These are phyloP conservation scores for Puya raimondii DNA, from an alignment of 176 grass and related monocot species.

Conservation along the genomic window DNA sequence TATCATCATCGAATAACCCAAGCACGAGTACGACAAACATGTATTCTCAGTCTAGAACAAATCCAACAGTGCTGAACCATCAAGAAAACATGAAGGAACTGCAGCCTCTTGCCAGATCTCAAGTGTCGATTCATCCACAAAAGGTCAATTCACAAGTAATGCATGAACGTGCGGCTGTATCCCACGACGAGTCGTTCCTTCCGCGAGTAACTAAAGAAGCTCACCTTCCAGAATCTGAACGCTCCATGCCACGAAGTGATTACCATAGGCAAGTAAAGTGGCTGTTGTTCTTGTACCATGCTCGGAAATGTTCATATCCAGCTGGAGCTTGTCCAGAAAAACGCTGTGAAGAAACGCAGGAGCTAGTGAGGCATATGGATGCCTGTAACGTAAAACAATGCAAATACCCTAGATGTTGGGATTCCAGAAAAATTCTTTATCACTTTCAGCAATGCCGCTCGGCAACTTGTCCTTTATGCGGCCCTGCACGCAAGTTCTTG, in stretches of 20 bases:
- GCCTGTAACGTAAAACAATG: constrained; percentile 64
- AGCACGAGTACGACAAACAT: constrained; percentile 46
- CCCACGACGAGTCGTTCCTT: constrained; percentile 44
- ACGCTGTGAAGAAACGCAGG: constrained; percentile 58
- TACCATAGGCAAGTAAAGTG: constrained; percentile 63
- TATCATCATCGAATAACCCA: constrained; percentile 53
- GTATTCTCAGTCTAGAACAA: constrained; percentile 58
- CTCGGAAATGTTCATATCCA: constrained; percentile 55
- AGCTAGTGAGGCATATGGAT: constrained; percentile 67
- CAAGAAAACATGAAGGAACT: constrained; percentile 60
- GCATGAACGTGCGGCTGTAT: constrained; percentile 43
- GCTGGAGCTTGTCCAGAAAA: constrained; percentile 70
- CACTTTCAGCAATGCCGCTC: constrained; percentile 63
- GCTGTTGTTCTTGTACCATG: constrained; percentile 74
- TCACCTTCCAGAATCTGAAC: constrained; percentile 38
- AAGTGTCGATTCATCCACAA: constrained; percentile 63
- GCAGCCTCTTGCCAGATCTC: constrained; percentile 57
- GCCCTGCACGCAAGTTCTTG: constrained; percentile 46
- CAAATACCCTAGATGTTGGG: constrained; percentile 41
- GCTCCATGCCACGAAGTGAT: constrained; percentile 38
- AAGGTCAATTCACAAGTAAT: constrained; percentile 63
- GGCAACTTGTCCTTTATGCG: constrained; percentile 72
- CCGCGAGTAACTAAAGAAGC: constrained; percentile 42
- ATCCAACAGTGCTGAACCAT: constrained; percentile 42
- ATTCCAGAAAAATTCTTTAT: constrained; percentile 40